Conservation (phyloP, 768 basidiomycete species). For the Boletales sp. region DNA sequence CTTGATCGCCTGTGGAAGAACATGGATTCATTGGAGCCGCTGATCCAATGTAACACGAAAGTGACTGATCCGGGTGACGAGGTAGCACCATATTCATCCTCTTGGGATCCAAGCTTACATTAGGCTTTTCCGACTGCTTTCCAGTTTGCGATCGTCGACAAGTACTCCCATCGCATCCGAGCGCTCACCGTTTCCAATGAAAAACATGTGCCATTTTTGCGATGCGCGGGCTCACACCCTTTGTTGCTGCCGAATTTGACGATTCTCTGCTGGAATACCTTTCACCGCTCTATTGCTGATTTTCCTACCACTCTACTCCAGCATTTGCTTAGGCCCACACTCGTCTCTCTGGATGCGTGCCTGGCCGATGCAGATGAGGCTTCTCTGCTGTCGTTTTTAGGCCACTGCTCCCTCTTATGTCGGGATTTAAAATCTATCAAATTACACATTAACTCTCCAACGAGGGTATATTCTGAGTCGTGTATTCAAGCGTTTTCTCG, state of each 20-base stretch:
- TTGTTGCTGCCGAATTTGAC: slow-evolving; percentile 8
- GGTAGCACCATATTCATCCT: background rate
- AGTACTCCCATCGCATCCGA: slow-evolving; percentile 6
- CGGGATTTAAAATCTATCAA: slow-evolving; percentile 1
- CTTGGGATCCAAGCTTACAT: background rate
- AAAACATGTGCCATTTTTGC: slow-evolving; percentile 2
- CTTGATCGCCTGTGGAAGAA: slow-evolving; percentile 10
- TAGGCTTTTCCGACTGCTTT: slow-evolving; percentile 4
- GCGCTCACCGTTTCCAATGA: background rate
- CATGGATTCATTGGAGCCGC: slow-evolving; percentile 6
- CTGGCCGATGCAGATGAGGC: slow-evolving; percentile 5
- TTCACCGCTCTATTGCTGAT: too few relatives aligned
- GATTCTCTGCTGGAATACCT: slow-evolving; percentile 2
- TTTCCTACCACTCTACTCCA: slow-evolving; percentile 3
- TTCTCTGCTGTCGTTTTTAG: slow-evolving; percentile 6
- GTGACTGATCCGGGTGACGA: background rate
- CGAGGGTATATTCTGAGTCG: background rate
- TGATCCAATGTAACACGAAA: slow-evolving; percentile 8
- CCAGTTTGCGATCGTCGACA: slow-evolving; percentile 4
- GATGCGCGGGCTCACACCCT: background rate
- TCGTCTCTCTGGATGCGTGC: background rate
- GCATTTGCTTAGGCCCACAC: slow-evolving; percentile 10
- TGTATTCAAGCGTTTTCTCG: slow-evolving; percentile 2
- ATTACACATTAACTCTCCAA: background rate
- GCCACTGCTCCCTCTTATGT: slow-evolving; percentile 1